Conservation (phyloP, 768 basidiomycete species). For the Lactarius evosmus region DNA sequence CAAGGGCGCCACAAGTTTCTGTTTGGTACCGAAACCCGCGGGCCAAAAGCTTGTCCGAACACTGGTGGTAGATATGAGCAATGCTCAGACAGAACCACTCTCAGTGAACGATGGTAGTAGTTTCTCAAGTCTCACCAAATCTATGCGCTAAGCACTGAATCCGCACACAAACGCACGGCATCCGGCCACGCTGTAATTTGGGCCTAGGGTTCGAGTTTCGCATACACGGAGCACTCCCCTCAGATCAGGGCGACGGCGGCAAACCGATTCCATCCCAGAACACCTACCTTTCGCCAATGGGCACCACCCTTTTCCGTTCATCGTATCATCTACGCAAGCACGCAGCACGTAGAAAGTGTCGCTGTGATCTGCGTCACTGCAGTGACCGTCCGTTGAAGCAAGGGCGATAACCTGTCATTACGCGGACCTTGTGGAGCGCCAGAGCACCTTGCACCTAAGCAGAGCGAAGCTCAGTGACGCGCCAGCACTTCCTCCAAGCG, state of each 20-base stretch:
- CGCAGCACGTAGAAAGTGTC: not conserved
- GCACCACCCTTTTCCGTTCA: not conserved
- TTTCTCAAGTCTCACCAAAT: not conserved
- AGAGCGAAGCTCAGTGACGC: not conserved
- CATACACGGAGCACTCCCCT: too few species aligned
- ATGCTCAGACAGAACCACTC: too few species aligned
- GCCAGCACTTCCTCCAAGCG: not conserved
- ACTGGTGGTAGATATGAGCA: too few species aligned
- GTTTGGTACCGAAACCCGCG: too few species aligned
- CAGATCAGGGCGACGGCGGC: not conserved
- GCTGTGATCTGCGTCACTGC: not conserved
- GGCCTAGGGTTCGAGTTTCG: not conserved
- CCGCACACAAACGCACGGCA: too few species aligned
- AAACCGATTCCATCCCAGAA: slow-evolving; percentile 9
- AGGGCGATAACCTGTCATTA: slow-evolving; percentile 14
- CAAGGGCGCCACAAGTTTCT: too few species aligned
- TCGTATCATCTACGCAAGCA: not conserved
- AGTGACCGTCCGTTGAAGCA: not conserved
- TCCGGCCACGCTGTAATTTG: too few species aligned
- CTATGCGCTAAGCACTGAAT: too few species aligned
- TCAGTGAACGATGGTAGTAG: not conserved
- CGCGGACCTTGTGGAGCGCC: slow-evolving; percentile 3
- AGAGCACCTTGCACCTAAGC: not conserved
- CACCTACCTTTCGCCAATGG: not conserved
- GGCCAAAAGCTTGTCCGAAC: too few species aligned